Evolutionary conservation across 768 basidiomycete genomes (phyloP).

Genomic region (Psilocybe subaeruginosa): DNA sequence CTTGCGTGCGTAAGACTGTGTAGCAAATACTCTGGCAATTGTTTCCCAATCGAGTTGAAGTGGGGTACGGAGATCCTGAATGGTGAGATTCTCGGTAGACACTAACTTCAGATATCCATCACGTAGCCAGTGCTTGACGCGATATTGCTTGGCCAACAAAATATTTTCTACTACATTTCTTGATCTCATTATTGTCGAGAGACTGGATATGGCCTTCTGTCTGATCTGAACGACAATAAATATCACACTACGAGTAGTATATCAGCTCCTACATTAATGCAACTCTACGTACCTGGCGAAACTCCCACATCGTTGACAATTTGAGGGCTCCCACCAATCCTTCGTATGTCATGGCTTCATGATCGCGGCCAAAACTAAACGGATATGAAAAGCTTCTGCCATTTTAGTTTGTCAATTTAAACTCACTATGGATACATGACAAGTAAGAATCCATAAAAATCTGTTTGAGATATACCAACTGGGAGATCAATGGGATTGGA

Average conservation of each 20-base stretch:
- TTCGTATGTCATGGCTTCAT: neutral
- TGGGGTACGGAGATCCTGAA: neutral
- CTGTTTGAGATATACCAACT: neutral
- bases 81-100: neutral
- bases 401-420: neutral
- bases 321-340: neutral
- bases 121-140: neutral
- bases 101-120: neutral
- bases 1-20: neutral
- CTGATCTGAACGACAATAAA: neutral
- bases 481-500: neutral
- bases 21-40: neutral
- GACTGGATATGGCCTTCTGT: neutral
- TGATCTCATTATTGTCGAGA: neutral
- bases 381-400: neutral
- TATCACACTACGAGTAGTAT: too few species aligned
- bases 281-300: neutral
- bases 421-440: neutral
- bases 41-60: slow-evolving; percentile 1
- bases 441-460: neutral
- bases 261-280: too few species aligned
- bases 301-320: slow-evolving; percentile 1
- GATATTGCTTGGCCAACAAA: neutral
- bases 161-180: neutral
- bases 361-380: neutral